A percentile compares a stretch with the other conserved stretches of the same genome.
These are phyloP conservation scores for Trichoderma sp. DNA, from an alignment of 2,329 filamentous ascomycete species.

Conservation along the genomic window DNA sequence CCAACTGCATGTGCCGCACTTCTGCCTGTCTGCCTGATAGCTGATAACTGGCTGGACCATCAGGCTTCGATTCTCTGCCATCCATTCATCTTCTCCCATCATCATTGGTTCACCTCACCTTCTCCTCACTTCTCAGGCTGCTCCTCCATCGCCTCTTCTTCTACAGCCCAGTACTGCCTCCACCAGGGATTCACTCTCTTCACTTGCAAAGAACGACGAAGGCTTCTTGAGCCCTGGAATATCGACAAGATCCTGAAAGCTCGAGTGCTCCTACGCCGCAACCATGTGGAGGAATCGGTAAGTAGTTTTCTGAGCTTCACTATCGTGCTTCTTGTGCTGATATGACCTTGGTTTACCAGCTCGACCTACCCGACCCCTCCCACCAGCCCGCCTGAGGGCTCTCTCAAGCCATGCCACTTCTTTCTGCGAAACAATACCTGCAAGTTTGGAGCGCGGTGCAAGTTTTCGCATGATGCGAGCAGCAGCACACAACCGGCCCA, in stretches of 20 bases:
- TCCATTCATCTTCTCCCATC: neutral
- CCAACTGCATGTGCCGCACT: neutral
- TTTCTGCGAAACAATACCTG: constrained; percentile 24
- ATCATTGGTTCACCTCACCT: too few species aligned
- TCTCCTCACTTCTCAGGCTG: too few species aligned
- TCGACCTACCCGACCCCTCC: neutral
- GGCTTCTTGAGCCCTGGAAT: neutral
- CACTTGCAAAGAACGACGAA: neutral
- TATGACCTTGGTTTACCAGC: neutral
- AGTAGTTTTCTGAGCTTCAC: neutral
- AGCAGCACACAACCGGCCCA: neutral
- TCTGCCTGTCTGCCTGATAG: neutral
- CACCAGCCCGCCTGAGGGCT: neutral
- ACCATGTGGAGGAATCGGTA: neutral
- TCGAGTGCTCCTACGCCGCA: neutral
- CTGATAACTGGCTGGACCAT: neutral
- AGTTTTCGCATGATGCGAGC: constrained; percentile 20
- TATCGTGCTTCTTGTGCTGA: neutral
- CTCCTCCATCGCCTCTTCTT: too few species aligned
- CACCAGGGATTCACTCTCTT: too few species aligned
- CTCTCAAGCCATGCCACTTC: constrained; percentile 13
- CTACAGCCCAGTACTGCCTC: too few species aligned
- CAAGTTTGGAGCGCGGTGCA: constrained; percentile 29
- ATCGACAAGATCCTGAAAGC: neutral
- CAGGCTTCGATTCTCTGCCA: neutral